Evolutionary conservation across 2,329 filamentous ascomycete species (phyloP).

Genomic region (Neonectria sp.): DNA sequence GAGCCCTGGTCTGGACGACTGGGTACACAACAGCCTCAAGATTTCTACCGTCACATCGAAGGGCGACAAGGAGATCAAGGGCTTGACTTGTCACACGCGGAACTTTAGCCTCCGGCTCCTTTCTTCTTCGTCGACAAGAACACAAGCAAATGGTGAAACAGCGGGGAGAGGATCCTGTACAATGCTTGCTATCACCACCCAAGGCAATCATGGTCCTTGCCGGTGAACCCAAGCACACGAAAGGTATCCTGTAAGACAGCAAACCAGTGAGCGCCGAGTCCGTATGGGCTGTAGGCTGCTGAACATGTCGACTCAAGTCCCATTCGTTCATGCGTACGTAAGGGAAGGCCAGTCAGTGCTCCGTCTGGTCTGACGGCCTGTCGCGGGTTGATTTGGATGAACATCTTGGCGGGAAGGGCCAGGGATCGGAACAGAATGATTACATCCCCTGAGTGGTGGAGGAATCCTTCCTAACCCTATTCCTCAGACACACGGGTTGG

Average conservation of each 20-base stretch:
- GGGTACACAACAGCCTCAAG: background rate
- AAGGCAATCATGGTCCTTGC: background rate
- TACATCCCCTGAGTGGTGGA: slow-evolving; percentile 14
- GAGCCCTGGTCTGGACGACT: background rate
- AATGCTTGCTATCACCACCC: background rate
- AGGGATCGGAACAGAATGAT: background rate
- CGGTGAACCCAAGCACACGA: background rate
- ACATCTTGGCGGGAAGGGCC: background rate
- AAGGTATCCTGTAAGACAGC: background rate
- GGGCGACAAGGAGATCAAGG: background rate
- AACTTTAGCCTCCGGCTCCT: background rate
- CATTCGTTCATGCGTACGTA: background rate
- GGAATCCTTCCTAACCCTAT: slow-evolving; percentile 13
- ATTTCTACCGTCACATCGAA: background rate
- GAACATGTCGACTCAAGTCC: background rate
- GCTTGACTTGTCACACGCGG: background rate
- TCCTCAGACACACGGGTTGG: slow-evolving; percentile 14
- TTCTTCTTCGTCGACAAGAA: background rate
- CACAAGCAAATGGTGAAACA: background rate
- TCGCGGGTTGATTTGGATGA: slow-evolving; percentile 18
- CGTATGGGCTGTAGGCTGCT: background rate
- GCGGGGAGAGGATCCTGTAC: background rate
- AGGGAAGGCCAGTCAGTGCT: background rate
- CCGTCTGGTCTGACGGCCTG: slow-evolving; percentile 6
- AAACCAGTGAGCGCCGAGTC: background rate